These are phyloP conservation scores for Fusarium staphyleae DNA, from an alignment of 2,329 filamentous ascomycete genomes.

Conservation along the genomic window DNA sequence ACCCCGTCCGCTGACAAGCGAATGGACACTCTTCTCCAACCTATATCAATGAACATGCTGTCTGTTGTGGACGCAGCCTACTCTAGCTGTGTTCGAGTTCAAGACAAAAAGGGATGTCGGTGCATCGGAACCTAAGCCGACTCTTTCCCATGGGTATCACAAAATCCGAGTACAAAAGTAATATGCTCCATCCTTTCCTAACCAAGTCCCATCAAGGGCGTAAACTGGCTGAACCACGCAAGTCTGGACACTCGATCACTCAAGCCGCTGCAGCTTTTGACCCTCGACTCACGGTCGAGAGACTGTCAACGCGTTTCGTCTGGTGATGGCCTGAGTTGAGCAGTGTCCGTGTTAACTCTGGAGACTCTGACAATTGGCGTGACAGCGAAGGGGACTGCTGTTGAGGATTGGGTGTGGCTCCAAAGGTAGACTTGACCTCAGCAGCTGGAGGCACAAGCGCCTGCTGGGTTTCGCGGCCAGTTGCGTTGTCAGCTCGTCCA, in stretches of 20 bases:
- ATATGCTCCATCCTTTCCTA: constrained; percentile 36
- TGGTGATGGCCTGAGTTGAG: constrained; percentile 44
- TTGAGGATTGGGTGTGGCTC: constrained; percentile 33
- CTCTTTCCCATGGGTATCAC: constrained; percentile 49
- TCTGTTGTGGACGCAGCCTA: constrained; percentile 17
- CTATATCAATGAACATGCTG: constrained; percentile 16
- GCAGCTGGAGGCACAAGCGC: constrained; percentile 18
- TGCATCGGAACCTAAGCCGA: constrained; percentile 36
- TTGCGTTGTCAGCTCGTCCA: constrained; percentile 12
- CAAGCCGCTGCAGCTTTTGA: constrained; percentile 48
- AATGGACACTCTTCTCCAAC: constrained; percentile 27
- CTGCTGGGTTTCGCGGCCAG: constrained; percentile 36
- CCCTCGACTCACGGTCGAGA: constrained; percentile 44
- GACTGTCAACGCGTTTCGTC: constrained; percentile 45
- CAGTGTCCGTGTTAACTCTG: constrained; percentile 53
- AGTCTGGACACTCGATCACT: constrained; percentile 17
- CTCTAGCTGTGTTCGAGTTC: constrained; percentile 28
- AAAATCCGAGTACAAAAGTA: constrained; percentile 45
- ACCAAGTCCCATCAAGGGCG: constrained; percentile 21
- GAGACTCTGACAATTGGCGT: constrained; percentile 49
- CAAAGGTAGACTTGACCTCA: constrained; percentile 38
- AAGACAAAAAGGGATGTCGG: constrained; percentile 34
- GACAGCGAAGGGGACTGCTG: constrained; percentile 41
- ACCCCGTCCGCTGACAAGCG: constrained; percentile 18
- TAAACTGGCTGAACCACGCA: constrained; percentile 23